These are phyloP conservation scores for Calonectria ilicicola DNA, from an alignment of 2,329 filamentous ascomycete genomes.

Conservation along the genomic window DNA sequence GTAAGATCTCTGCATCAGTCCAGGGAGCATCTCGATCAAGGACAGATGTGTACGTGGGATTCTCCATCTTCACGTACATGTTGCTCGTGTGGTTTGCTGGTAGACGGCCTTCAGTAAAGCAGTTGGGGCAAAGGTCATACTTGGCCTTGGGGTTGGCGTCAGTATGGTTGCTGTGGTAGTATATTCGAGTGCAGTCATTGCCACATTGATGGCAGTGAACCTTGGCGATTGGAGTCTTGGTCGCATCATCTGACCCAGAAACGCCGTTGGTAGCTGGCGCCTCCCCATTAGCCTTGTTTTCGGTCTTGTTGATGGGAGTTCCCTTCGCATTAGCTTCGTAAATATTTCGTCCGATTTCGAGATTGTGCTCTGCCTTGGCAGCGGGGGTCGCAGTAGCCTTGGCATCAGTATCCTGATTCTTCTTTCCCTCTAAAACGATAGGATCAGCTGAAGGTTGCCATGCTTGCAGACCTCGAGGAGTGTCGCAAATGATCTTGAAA, in stretches of 20 bases:
- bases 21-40: slow-evolving; percentile 88
- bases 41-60: slow-evolving; percentile 83
- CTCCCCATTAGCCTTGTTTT: slow-evolving; percentile 83
- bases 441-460: slow-evolving; percentile 92
- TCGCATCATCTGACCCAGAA: slow-evolving; percentile 67
- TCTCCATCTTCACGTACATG: slow-evolving; percentile 91
- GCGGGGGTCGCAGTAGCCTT: slow-evolving; percentile 75
- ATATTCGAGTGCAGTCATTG: slow-evolving; percentile 81
- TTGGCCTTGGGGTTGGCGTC: slow-evolving; percentile 75
- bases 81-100: slow-evolving; percentile 81
- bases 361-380: slow-evolving; percentile 84
- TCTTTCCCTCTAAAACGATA: slow-evolving; percentile 71
- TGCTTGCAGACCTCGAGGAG: slow-evolving; percentile 91
- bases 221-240: slow-evolving; percentile 75
- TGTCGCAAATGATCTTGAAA: slow-evolving; percentile 96
- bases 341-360: slow-evolving; percentile 94
- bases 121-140: slow-evolving; percentile 92
- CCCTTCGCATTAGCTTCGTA: slow-evolving; percentile 92
- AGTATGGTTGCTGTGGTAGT: slow-evolving; percentile 69
- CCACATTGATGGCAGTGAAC: slow-evolving; percentile 92
- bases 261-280: slow-evolving; percentile 74
- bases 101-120: slow-evolving; percentile 86
- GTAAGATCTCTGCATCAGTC: slow-evolving; percentile 90
- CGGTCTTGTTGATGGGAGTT: slow-evolving; percentile 75
- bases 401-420: slow-evolving; percentile 76